Evolutionary conservation across 2,329 filamentous ascomycete species (phyloP).

Genomic region (Penicillium sumatraense): DNA sequence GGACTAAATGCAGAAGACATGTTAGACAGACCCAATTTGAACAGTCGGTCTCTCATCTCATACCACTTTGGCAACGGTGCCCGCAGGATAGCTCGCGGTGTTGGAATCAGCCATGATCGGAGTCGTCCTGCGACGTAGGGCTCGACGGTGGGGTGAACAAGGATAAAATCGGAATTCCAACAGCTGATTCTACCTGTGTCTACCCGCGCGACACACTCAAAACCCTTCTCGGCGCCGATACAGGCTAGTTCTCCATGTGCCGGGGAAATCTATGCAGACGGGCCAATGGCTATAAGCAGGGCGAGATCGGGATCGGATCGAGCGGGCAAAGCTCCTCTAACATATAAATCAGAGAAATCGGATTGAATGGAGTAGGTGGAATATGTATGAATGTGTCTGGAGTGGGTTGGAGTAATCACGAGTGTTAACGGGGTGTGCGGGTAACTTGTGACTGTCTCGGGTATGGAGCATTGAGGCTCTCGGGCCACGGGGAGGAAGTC

Average conservation of each 20-base stretch:
- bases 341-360: slow-evolving; percentile 19
- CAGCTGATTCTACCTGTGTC: too few relatives aligned
- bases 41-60: slow-evolving; percentile 29
- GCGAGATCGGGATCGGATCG: slow-evolving; percentile 19
- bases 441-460: slow-evolving; percentile 4
- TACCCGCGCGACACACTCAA: slow-evolving; percentile 29
- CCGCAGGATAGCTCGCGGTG: slow-evolving; percentile 36
- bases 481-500: too few relatives aligned
- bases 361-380: too few relatives aligned
- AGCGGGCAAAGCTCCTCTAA: slow-evolving; percentile 8
- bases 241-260: slow-evolving; percentile 31
- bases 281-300: slow-evolving; percentile 14
- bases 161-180: too few relatives aligned
- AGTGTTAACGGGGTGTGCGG: too few relatives aligned
- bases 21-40: too few relatives aligned
- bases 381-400: not conserved
- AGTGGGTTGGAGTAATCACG: slow-evolving; percentile 14
- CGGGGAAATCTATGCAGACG: slow-evolving; percentile 28
- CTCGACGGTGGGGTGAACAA: slow-evolving; percentile 11
- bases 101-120: slow-evolving; percentile 39
- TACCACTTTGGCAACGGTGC: slow-evolving; percentile 49
- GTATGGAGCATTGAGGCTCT: not conserved
- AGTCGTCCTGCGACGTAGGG: slow-evolving; percentile 14
- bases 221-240: slow-evolving; percentile 25
- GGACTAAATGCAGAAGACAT: slow-evolving; percentile 6